phyloP scores from a whole-genome alignment of 1,284 basidiomycete species.

The Coniophora puteana region DNA sequence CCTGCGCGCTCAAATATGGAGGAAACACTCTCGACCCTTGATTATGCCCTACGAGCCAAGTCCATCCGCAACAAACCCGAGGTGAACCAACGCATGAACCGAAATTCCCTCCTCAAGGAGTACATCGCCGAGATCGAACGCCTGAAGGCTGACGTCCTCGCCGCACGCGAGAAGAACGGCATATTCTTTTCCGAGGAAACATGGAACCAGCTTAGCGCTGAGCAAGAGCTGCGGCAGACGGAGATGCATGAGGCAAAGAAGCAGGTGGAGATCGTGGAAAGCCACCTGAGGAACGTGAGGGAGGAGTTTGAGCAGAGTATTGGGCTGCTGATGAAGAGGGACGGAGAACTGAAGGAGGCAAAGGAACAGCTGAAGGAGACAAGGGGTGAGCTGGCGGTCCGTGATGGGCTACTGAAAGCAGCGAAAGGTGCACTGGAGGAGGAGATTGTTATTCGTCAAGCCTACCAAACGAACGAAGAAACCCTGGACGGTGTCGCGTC shows the following conservation, averaged over 20 bases:
- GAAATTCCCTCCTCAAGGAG: conserved; percentile 90
- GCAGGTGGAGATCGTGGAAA: conserved; percentile 79
- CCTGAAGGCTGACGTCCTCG: conserved; percentile 86
- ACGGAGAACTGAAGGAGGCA: conserved; percentile 70
- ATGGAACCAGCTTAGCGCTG: conserved; percentile 79
- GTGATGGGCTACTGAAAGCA: conserved; percentile 50
- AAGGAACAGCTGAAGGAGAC: conserved; percentile 56
- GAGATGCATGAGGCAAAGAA: conserved; percentile 80
- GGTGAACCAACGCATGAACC: conserved; percentile 91
- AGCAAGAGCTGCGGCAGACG: conserved; percentile 73
- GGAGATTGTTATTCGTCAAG: conserved; percentile 72
- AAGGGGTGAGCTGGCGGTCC: conserved; percentile 49
- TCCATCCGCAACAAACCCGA: conserved; percentile 96
- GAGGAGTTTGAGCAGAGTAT: conserved; percentile 92
- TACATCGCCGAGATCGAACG: conserved; percentile 95
- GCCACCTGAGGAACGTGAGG: conserved; percentile 73
- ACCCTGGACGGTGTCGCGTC: conserved; percentile 68
- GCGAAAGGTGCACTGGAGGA: conserved; percentile 66
- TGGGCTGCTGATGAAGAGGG: conserved; percentile 66
- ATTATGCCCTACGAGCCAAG: conserved; percentile 96
- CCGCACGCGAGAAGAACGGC: conserved; percentile 92
- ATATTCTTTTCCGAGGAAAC: conserved; percentile 89
- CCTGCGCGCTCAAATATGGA: conserved; percentile 92
- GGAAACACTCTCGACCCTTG: conserved; percentile 96
- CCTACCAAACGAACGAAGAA: conserved; percentile 75